These are phyloP conservation scores for Starmerella cellae DNA, from an alignment of 805 yeast genomes.

Conservation along the genomic window DNA sequence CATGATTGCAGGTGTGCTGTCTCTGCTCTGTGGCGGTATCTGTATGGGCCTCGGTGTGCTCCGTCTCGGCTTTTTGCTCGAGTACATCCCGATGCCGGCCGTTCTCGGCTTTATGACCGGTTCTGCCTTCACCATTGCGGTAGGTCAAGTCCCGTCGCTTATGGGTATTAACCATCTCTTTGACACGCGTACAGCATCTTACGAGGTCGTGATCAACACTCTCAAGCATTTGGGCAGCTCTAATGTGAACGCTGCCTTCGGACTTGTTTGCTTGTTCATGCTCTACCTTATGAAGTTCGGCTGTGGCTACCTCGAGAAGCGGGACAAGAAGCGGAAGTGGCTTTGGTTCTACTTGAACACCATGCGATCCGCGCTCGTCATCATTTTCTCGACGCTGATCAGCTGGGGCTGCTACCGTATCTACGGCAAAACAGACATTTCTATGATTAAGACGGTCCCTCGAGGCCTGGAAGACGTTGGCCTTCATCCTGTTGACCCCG, in stretches of 20 bases:
- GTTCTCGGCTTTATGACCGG: constrained; percentile 93
- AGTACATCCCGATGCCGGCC: constrained; percentile 80
- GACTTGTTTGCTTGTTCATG: constrained; percentile 59
- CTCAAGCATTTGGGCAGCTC: constrained; percentile 59
- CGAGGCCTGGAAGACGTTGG: constrained; percentile 70
- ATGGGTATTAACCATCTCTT: constrained; percentile 58
- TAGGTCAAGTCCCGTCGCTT: constrained; percentile 77
- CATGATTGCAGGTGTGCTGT: constrained; percentile 63
- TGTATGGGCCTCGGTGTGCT: constrained; percentile 71
- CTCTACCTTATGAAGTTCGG: constrained; percentile 58
- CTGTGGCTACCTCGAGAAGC: constrained; percentile 47
- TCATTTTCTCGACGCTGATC: constrained; percentile 69
- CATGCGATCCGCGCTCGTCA: constrained; percentile 67
- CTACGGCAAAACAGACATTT: constrained; percentile 34
- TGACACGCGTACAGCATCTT: constrained; percentile 61
- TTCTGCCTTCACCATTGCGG: constrained; percentile 68
- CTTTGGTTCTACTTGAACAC: constrained; percentile 59
- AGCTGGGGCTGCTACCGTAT: constrained; percentile 56
- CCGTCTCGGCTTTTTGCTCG: constrained; percentile 77
- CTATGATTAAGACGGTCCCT: constrained; percentile 65
- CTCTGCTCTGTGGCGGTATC: constrained; percentile 75
- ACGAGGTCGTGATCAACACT: constrained; percentile 53
- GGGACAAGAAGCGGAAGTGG: constrained; percentile 45
- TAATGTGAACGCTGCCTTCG: constrained; percentile 77
- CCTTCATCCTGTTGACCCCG: constrained; percentile 49